Percentiles rank a stretch among this genome's conserved stretches.
Conservation (phyloP, 2,329 filamentous ascomycete genomes). For the Fusarium subtropicale region DNA sequence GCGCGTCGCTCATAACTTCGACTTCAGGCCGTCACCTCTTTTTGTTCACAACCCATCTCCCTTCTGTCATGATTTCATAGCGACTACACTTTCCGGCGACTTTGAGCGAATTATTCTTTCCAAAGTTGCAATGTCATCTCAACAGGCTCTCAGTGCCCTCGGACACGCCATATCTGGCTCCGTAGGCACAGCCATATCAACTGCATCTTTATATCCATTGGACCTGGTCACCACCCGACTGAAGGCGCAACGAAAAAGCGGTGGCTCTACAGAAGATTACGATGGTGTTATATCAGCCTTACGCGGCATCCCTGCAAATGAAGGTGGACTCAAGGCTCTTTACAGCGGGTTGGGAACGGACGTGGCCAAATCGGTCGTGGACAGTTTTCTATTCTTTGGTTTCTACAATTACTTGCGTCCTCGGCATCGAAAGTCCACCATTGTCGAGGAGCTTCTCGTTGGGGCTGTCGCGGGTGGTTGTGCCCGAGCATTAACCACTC, state of each 20-base stretch:
- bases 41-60: conserved; percentile 14
- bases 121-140: conserved; percentile 47
- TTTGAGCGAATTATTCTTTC: not conserved
- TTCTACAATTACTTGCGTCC: conserved; percentile 72
- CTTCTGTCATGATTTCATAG: conserved; percentile 4
- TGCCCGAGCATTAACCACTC: conserved; percentile 81
- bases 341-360: conserved; percentile 75
- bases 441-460: conserved; percentile 78
- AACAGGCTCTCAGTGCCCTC: conserved; percentile 72
- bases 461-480: conserved; percentile 80
- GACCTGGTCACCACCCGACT: conserved; percentile 84
- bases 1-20: conserved; percentile 18
- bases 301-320: conserved; percentile 74
- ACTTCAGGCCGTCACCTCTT: conserved; percentile 16
- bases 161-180: conserved; percentile 86
- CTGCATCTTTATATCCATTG: conserved; percentile 82
- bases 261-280: conserved; percentile 64
- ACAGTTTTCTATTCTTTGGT: conserved; percentile 89
- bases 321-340: conserved; percentile 77
- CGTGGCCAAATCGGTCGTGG: conserved; percentile 74
- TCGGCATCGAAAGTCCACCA: conserved; percentile 62
- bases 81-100: not conserved
- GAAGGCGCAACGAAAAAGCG: conserved; percentile 77
- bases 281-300: conserved; percentile 75
- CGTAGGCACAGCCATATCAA: conserved; percentile 81